phyloP scores from a whole-genome alignment of 148 eudicot genomes.

The Camellia sinensis region DNA sequence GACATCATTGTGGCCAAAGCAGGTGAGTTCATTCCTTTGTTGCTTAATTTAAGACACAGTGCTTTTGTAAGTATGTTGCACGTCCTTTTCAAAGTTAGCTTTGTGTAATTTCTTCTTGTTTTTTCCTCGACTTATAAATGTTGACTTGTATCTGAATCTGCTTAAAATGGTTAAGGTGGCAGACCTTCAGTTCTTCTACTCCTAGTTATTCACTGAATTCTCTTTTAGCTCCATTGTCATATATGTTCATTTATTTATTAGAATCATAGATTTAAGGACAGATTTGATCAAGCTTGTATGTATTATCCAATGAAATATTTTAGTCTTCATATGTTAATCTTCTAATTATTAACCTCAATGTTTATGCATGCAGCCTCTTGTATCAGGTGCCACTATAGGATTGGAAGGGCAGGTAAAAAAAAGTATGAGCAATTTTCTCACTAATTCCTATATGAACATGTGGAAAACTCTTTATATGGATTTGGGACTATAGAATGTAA shows the following conservation, averaged over 20 bases:
- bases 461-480: neutral
- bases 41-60: too few species aligned
- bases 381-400: constrained; percentile 98
- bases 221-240: neutral
- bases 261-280: neutral
- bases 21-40: too few species aligned
- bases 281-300: neutral
- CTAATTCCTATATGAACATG: neutral
- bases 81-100: constrained; percentile 7
- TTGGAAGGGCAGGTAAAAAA: constrained; percentile 91
- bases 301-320: neutral
- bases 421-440: neutral
- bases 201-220: neutral
- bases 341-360: neutral
- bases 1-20: too few species aligned
- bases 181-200: neutral
- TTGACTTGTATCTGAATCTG: neutral
- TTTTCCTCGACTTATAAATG: neutral
- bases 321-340: neutral
- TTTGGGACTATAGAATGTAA: constrained; percentile 5
- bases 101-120: too few species aligned
- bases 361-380: constrained; percentile 77
- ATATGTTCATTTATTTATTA: neutral
- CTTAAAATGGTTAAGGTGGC: neutral
- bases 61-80: too few species aligned